Base-by-base conservation (phyloP, 768 basidiomycete species). In the Roridomyces roridus region DNA sequence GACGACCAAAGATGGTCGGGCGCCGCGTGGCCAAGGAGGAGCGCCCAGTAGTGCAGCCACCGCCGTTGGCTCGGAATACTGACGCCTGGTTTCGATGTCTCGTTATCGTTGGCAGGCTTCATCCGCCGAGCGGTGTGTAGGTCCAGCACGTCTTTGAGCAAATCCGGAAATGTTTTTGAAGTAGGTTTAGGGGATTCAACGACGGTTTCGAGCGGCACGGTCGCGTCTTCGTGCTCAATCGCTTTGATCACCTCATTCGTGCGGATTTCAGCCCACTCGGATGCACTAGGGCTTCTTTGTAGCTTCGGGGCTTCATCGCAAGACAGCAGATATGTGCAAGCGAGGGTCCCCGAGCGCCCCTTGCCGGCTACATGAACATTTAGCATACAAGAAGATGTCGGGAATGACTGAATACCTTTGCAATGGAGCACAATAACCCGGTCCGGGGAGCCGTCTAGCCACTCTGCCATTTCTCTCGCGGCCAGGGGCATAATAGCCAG, bases 271-370 rank as follows among this genome's bases (percentile, higher is more conserved):
- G 81, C 80, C 74, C 78, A 76, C 56, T 86, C 80, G 56, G 81
- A 80, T 7, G 72, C 69, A 24, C 70, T 72, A 51, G 79, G 73
- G 52, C 75, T 86, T 11, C 79, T 73, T 64, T 80, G 82, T 5
- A 85, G 75, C 4, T 75, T 73, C 8, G 85, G 82, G 1, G 70
- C 55, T 36, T 74, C 74, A 20, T 80, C 77, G 3, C 84, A 74
- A 0, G 89, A 80, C 14, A 96, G 81, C 3, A 96, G 78, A 69
- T 94, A 92, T 10, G 91, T 79, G 68, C 93, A 93, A 0, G 92
- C 90, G 60, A 95, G 81, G 0, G 90, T 94, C 9, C 94, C 94
- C 0, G 92, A 94, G 49, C 93, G 80, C 14, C 92, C 92, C 70
- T 95, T 89, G 0, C 90, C 89, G 47, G 89, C 89, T 90, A 49